Conservation (phyloP, 441 rosid genomes). For the Gossypium schwendimanii region DNA sequence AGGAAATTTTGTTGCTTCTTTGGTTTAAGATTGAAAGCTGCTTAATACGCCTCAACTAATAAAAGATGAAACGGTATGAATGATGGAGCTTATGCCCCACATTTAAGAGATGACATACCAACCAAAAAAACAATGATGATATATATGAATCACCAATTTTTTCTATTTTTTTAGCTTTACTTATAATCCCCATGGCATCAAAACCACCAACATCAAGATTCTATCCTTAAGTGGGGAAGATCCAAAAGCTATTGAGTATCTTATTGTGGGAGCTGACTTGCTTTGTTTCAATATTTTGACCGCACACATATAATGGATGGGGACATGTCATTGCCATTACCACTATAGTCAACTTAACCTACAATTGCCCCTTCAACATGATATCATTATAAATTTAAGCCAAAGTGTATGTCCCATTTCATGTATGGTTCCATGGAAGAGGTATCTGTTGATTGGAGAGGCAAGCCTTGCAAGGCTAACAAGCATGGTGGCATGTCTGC, state of each 20-base stretch:
- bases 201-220: not conserved
- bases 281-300: not conserved
- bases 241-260: not conserved
- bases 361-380: not conserved
- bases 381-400: not conserved
- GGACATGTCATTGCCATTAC: constrained; percentile 3
- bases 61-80: not conserved
- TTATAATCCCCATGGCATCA: not conserved
- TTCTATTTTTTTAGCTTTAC: not conserved
- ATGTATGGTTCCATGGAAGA: constrained; percentile 26
- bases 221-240: not conserved
- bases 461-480: constrained; percentile 35
- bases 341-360: not conserved
- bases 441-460: constrained; percentile 39
- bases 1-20: too few relatives aligned
- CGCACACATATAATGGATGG: constrained; percentile 1
- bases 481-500: constrained; percentile 52
- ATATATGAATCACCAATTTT: not conserved
- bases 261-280: not conserved
- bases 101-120: not conserved
- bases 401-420: not conserved
- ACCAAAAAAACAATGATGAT: not conserved
- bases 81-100: not conserved
- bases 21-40: too few relatives aligned
- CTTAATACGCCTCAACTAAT: too few relatives aligned